Base-by-base conservation (phyloP, 192 early-diverging fungal species). In the Coemansia guatemalensis region DNA sequence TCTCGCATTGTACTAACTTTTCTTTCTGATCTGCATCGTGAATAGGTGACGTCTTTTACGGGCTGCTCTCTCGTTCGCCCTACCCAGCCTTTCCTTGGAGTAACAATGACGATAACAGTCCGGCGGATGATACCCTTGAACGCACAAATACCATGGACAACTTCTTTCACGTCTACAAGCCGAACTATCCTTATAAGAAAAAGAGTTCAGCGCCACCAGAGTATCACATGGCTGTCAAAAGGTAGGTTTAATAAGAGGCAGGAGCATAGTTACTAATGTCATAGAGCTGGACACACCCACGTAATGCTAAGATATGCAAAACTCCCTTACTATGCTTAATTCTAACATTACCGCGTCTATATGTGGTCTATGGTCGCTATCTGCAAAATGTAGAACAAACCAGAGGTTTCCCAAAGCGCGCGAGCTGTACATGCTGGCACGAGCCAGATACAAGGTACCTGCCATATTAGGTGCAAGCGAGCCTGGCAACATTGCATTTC, bases 101-200 rank as follows among this genome's bases (percentile, higher is more conserved):
- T 4, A 8, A 14, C 23, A 3, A 52, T 26, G 27, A 8, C 23
- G 44, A 9, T 35, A 5, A 4, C 39, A 11, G 39, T 44, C 35
- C 2, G 35, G 35, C 9, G 35, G 35, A 39, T 39, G 35, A 39
- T 39, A 1, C 4, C 3, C 9, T 39, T 12, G 35, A 39, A 11
- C 35, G 6, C 35, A 39, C 3, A 39, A 8, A 32, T 25, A 56
- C 4, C 5, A 52, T 33, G 21, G 58, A 20, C 22, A 49, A 49
- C 1, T 56, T 32, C 17, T 73, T 67, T 44, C 50, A 39, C 11
- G 33, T 79, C 25, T 79, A 79, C 63, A 66, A 56, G 56, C 76
- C 76, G 35, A 26, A 54, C 1, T 9, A 14, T 44, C 64, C 56
- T 7, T 79, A 73, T 61, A 79, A 66, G 49, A 79, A 79, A 48